Base-by-base conservation (phyloP, 1,139 yeast genomes). In the Pichia sp. region DNA sequence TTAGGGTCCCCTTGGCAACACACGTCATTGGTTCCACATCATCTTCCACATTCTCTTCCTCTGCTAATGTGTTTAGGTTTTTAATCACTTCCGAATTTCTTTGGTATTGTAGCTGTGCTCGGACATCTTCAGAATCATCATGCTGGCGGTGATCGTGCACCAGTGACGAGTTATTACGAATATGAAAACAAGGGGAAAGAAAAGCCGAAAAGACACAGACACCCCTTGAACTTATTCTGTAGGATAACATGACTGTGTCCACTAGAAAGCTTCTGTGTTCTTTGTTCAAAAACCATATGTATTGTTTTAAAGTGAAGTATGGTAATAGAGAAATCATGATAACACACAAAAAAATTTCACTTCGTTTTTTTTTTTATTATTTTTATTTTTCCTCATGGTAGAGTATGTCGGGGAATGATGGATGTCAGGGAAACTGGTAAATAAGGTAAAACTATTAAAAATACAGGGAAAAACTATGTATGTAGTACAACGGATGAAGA, bases 1-100 rank as follows among this genome's bases (percentile, higher is more conserved):
- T 38, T 4, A 54, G 33, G 4, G 33, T 29, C 2, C 34, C 52
- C n/a, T 38, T 34, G 38, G 41, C n/a, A 49, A 55, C 17, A 48
- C 34, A 14, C 40, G 57, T 51, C 1, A 36, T 1, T 1, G 47
- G 46, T 5, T 47, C 54, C 7, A 50, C 42, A 9, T 46, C 33
- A 20, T 38, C 48, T 17, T 50, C 56, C 1, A 34, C 42, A 14
- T 48, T 36, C 2, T 31, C 46, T 17, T 38, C 41, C 12, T 17
- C 12, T 6, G 6, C 24, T 6, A 40, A 8, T 17, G 36, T 17
- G 27, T 46, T 30, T 10, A 40, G n/a, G n/a, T 45, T 45, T 38
- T 38, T 41, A 14, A 48, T 48, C 12, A 48, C 45, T 2, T 31
- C 46, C 7, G 27, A 2, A 16, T 48, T 48, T 48, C 10, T 5